phyloP scores from a whole-genome alignment of 2,329 filamentous ascomycete species.

The Penicillium rolfsii region DNA sequence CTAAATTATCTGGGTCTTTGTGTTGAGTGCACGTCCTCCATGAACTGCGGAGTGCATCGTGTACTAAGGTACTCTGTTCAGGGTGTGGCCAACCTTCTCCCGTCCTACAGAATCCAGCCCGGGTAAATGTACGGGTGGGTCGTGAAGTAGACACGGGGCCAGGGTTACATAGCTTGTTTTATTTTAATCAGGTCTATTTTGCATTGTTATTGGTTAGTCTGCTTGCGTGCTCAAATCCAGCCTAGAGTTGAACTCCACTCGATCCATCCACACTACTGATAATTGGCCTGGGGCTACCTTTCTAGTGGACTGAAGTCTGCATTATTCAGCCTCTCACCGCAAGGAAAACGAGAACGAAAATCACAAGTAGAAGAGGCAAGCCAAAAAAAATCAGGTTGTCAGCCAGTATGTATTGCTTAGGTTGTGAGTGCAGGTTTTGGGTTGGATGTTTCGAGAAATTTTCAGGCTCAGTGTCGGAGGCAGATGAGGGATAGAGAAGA shows the following conservation, averaged over 20 bases:
- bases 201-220: not conserved
- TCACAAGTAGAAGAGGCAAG: not conserved
- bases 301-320: not conserved
- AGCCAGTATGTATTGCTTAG: not conserved
- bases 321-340: not conserved
- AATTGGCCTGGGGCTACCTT: no score
- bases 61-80: no score
- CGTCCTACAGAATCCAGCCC: not conserved
- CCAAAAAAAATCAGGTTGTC: not conserved
- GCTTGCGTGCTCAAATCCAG: not conserved
- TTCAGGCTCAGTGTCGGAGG: slow-evolving; percentile 21
- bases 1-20: no score
- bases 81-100: not conserved
- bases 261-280: not conserved
- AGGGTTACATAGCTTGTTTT: not conserved
- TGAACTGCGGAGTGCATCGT: no score
- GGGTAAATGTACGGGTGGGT: not conserved
- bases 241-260: not conserved
- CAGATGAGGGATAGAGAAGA: slow-evolving; percentile 24
- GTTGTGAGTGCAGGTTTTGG: slow-evolving; percentile 23
- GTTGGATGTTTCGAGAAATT: slow-evolving; percentile 16
- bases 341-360: not conserved
- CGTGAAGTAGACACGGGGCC: not conserved
- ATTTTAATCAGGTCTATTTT: not conserved
- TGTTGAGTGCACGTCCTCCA: no score